Evolutionary conservation across 208 protist genomes (phyloP).

Genomic region (Naegleria lovaniensis): DNA sequence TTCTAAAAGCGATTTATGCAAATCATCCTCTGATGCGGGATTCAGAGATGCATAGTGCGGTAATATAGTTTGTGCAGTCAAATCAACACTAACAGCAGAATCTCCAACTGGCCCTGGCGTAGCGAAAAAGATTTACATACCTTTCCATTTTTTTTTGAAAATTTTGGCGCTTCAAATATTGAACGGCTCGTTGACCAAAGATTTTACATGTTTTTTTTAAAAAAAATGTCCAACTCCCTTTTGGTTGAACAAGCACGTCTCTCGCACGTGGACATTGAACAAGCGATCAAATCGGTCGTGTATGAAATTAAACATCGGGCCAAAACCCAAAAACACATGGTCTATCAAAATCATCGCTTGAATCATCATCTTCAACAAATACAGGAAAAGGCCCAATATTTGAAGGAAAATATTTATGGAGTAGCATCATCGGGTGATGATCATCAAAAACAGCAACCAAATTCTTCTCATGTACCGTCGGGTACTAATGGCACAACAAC

Average conservation of each 20-base stretch:
- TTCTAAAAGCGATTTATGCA: no score
- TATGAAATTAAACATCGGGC: slow-evolving; percentile 19
- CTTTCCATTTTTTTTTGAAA: no score
- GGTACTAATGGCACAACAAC: not conserved
- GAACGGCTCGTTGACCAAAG: no score
- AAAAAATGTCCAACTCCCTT: not conserved
- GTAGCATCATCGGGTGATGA: not conserved
- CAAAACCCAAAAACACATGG: slow-evolving; percentile 8
- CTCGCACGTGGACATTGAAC: not conserved
- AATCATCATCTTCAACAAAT: not conserved
- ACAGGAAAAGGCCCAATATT: not conserved
- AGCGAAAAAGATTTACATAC: no score
- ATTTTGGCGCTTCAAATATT: no score
- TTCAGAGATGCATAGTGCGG: no score
- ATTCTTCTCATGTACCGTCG: not conserved
- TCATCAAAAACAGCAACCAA: not conserved
- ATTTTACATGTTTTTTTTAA: no score
- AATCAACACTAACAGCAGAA: no score
- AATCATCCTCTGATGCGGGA: no score
- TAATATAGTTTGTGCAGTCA: no score
- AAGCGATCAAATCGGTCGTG: not conserved
- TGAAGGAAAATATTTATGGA: not conserved
- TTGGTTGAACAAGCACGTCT: not conserved
- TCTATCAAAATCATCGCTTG: slow-evolving; percentile 19
- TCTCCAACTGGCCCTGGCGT: no score